Conservation (phyloP, 441 rosid genomes). For the Adansonia grandidieri region DNA sequence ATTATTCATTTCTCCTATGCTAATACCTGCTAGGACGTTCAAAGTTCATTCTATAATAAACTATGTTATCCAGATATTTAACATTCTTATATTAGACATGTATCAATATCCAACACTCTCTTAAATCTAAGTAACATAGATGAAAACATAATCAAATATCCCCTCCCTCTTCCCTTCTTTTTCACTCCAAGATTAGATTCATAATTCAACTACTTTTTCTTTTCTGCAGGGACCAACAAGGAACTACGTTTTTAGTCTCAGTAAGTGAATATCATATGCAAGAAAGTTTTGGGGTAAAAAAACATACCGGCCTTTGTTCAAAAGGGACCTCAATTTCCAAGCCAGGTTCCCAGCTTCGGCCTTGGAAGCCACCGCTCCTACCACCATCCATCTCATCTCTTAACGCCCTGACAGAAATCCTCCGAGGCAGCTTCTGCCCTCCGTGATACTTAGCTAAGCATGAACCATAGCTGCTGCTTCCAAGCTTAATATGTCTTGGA, state of each 20-base stretch:
- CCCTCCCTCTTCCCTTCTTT: background rate
- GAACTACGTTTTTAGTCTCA: background rate
- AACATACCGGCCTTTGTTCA: conserved; percentile 88
- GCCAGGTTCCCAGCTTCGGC: conserved; percentile 85
- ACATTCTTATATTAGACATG: too few relatives aligned
- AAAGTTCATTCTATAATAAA: background rate
- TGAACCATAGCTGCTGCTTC: conserved; percentile 43
- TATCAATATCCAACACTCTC: too few relatives aligned
- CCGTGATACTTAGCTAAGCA: conserved; percentile 41
- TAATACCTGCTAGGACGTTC: background rate
- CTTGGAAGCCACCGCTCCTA: conserved; percentile 56
- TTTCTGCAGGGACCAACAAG: background rate
- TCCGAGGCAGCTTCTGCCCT: conserved; percentile 39
- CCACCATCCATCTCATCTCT: conserved; percentile 67
- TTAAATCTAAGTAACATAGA: too few relatives aligned
- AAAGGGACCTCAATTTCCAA: conserved; percentile 84
- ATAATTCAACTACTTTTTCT: background rate
- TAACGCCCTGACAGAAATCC: conserved; percentile 56
- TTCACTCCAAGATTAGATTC: background rate
- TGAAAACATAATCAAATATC: too few relatives aligned
- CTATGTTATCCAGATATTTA: too few relatives aligned
- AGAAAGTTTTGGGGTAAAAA: background rate
- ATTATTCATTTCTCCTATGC: background rate
- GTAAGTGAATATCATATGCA: background rate
- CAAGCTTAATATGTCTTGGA: conserved; percentile 49